These are phyloP conservation scores for Lichtheimia hyalospora DNA, from an alignment of 371 early-diverging fungal genomes.

Conservation along the genomic window DNA sequence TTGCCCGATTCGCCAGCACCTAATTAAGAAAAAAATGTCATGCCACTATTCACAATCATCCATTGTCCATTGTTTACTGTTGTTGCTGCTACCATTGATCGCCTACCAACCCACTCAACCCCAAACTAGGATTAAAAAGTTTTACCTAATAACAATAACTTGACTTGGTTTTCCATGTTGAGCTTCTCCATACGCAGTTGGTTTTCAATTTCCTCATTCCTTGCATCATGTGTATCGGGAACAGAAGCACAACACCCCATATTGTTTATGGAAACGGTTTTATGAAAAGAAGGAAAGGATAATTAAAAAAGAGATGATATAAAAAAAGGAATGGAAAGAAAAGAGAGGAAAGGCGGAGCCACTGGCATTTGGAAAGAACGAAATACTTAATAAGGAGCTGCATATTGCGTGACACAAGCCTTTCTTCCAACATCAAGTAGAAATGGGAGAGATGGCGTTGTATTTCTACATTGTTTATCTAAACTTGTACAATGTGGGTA, in stretches of 20 bases:
- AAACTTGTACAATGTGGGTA: no score
- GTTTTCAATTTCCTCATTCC: slow-evolving; percentile 88
- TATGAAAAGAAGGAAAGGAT: slow-evolving; percentile 2
- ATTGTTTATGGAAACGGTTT: not conserved
- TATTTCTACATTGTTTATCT: no score
- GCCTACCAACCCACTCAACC: no score
- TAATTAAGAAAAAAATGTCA: slow-evolving; percentile 22
- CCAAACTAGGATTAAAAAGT: not conserved
- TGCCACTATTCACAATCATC: not conserved
- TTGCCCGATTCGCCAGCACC: slow-evolving; percentile 98
- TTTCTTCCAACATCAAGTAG: not conserved
- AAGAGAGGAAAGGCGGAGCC: not conserved
- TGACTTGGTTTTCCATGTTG: slow-evolving; percentile 84
- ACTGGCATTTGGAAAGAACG: not conserved
- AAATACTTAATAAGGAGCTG: not conserved
- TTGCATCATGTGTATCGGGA: slow-evolving; percentile 78
- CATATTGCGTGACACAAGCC: slow-evolving; percentile 2
- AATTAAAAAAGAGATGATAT: no score
- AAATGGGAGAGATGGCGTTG: no score
- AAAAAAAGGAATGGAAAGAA: not conserved
- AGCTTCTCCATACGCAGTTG: slow-evolving; percentile 81
- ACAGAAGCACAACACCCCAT: slow-evolving; percentile 93
- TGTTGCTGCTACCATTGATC: no score
- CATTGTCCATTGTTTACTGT: not conserved
- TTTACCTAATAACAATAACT: slow-evolving; percentile 92